Evolutionary conservation across 2,329 filamentous ascomycete genomes (phyloP).

Genomic region (Ophiocordyceps robertsii): DNA sequence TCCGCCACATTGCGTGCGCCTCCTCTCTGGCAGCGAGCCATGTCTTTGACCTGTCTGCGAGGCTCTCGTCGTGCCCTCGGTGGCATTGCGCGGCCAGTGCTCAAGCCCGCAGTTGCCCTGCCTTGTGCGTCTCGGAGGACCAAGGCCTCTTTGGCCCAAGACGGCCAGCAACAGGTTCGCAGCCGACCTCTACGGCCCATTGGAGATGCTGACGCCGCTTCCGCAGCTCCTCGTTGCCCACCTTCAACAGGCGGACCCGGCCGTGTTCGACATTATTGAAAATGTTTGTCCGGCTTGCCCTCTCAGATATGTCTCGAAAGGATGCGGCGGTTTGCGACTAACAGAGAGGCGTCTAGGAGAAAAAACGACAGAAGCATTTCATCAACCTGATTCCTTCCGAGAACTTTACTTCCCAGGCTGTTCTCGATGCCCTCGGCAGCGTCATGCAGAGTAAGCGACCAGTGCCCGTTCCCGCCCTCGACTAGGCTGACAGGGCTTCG

Average conservation of each 20-base stretch:
- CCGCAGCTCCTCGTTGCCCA: slow-evolving; percentile 62
- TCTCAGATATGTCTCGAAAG: background rate
- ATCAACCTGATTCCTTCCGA: slow-evolving; percentile 95
- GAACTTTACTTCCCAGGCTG: slow-evolving; percentile 89
- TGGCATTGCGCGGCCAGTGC: slow-evolving; percentile 20
- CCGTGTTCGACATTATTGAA: slow-evolving; percentile 79
- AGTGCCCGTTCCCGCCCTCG: background rate
- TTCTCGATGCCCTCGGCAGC: slow-evolving; percentile 81
- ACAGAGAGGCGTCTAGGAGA: slow-evolving; percentile 49
- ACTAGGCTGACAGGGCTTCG: slow-evolving; percentile 15
- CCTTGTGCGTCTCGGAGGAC: slow-evolving; percentile 16
- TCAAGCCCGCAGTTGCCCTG: slow-evolving; percentile 4
- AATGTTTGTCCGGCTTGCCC: slow-evolving; percentile 42
- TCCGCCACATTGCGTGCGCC: background rate
- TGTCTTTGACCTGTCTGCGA: slow-evolving; percentile 35
- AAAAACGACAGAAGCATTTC: slow-evolving; percentile 91
- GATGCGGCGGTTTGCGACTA: background rate
- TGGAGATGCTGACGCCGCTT: slow-evolving; percentile 4
- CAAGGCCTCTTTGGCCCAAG: slow-evolving; percentile 33
- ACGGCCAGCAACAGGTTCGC: slow-evolving; percentile 47
- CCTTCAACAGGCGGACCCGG: slow-evolving; percentile 73
- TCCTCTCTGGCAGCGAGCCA: slow-evolving; percentile 11
- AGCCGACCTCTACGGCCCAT: background rate
- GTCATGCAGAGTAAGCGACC: slow-evolving; percentile 72
- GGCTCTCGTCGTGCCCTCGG: slow-evolving; percentile 34